These are phyloP conservation scores for Chlorella sp. DNA, from an alignment of 139 green algal genomes.

Conservation along the genomic window DNA sequence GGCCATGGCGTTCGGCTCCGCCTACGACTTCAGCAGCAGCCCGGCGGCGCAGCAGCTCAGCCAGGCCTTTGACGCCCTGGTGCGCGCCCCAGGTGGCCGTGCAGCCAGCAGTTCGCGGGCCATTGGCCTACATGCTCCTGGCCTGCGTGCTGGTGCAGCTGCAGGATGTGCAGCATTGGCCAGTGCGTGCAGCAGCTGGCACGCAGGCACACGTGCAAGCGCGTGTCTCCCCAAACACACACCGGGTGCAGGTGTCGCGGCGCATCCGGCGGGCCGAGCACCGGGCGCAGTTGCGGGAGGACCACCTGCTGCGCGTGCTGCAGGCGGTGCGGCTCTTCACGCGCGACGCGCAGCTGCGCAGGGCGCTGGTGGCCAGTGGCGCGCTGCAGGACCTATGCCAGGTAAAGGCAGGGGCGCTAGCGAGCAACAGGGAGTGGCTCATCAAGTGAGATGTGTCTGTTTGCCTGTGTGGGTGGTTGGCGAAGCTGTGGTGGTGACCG, in stretches of 20 bases:
- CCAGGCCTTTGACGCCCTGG: conserved; percentile 30
- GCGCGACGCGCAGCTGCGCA: conserved; percentile 17
- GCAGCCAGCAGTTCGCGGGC: too few relatives aligned
- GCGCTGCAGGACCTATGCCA: neutral
- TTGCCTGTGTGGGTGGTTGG: neutral
- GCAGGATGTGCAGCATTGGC: too few relatives aligned
- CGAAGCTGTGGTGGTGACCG: neutral
- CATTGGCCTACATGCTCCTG: neutral
- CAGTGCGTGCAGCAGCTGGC: too few relatives aligned
- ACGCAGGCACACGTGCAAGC: neutral
- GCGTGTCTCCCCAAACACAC: neutral
- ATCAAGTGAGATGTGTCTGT: neutral
- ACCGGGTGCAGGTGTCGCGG: conserved; percentile 13
- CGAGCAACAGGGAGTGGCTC: too few relatives aligned
- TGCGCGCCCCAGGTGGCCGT: too few relatives aligned
- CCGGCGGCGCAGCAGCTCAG: conserved; percentile 11
- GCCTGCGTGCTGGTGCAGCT: neutral
- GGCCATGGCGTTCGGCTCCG: conserved; percentile 25
- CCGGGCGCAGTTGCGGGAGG: conserved; percentile 11
- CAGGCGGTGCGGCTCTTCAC: conserved; percentile 27
- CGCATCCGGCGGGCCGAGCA: conserved; percentile 15
- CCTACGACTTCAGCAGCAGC: conserved; percentile 31
- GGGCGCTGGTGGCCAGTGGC: neutral
- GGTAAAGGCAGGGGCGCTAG: too few relatives aligned
- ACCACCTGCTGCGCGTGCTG: conserved; percentile 39